Evolutionary conservation across 306 rosid species (phyloP).

Genomic region (Prunus salicina): DNA sequence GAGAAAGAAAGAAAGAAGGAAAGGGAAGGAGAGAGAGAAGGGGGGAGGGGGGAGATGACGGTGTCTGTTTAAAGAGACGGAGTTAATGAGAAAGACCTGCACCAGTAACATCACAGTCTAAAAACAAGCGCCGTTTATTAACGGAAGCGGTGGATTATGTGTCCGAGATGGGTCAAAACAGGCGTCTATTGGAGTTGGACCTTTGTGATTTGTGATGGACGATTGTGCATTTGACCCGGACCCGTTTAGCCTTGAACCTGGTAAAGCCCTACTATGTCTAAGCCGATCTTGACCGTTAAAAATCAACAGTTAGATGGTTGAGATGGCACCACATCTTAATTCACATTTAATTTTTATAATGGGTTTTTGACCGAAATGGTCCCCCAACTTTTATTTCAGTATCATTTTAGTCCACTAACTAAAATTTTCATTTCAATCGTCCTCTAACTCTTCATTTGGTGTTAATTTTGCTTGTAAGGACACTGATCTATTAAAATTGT

Average conservation of each 20-base stretch:
- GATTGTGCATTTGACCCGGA: background rate
- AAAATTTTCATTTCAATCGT: too few species aligned
- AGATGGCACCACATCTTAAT: background rate
- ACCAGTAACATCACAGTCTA: background rate
- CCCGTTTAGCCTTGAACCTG: background rate
- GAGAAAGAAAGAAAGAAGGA: background rate
- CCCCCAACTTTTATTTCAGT: too few species aligned
- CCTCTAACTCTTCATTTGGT: too few species aligned
- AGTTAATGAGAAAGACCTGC: constrained; percentile 7
- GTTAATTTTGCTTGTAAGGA: too few species aligned
- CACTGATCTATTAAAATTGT: too few species aligned
- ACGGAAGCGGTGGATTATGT: constrained; percentile 4
- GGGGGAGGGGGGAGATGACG: background rate
- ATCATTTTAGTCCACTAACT: too few species aligned
- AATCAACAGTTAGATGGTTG: background rate
- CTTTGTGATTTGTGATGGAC: background rate
- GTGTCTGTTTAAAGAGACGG: constrained; percentile 31
- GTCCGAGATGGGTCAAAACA: constrained; percentile 13
- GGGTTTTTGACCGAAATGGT: too few species aligned
- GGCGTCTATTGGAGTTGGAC: constrained; percentile 1
- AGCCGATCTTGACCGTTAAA: background rate
- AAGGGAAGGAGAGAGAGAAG: background rate
- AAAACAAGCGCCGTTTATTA: constrained; percentile 1
- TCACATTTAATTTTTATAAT: too few species aligned
- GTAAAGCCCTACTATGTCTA: background rate